Conservation (phyloP, 164 flowering plant genomes). For the Platanus orientalis region DNA sequence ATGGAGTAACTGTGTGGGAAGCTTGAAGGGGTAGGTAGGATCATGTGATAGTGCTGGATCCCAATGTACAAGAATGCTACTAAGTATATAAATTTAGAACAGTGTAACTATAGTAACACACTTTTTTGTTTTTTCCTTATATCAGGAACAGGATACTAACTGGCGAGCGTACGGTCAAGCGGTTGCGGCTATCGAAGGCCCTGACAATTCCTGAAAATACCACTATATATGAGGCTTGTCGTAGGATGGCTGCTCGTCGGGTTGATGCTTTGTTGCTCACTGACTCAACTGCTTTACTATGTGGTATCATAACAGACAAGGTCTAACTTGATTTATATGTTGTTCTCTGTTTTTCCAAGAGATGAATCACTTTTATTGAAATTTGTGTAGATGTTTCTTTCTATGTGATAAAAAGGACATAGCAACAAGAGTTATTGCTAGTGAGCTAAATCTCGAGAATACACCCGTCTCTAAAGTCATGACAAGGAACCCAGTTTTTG, state of each 20-base stretch:
- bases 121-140: neutral
- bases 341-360: neutral
- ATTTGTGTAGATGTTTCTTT: neutral
- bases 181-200: conserved; percentile 84
- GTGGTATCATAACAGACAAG: conserved; percentile 98
- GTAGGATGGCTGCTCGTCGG: conserved; percentile 90
- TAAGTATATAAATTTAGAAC: neutral
- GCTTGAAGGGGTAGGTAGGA: no score
- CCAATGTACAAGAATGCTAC: no score
- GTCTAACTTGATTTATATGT: conserved; percentile 26
- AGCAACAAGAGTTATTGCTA: conserved; percentile 85
- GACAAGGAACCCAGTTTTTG: conserved; percentile 95
- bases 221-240: conserved; percentile 76
- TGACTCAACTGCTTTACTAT: conserved; percentile 91
- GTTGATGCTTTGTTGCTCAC: conserved; percentile 94
- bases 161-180: conserved; percentile 95
- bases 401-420: conserved; percentile 57
- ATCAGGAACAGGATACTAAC: conserved; percentile 47
- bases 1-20: no score
- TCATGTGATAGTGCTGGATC: no score
- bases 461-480: conserved; percentile 95
- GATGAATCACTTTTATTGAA: neutral
- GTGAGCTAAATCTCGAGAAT: conserved; percentile 69
- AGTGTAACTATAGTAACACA: neutral
- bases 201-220: conserved; percentile 92